Conservation (phyloP, 495 filamentous ascomycete species). For the Neurospora hispaniola region DNA sequence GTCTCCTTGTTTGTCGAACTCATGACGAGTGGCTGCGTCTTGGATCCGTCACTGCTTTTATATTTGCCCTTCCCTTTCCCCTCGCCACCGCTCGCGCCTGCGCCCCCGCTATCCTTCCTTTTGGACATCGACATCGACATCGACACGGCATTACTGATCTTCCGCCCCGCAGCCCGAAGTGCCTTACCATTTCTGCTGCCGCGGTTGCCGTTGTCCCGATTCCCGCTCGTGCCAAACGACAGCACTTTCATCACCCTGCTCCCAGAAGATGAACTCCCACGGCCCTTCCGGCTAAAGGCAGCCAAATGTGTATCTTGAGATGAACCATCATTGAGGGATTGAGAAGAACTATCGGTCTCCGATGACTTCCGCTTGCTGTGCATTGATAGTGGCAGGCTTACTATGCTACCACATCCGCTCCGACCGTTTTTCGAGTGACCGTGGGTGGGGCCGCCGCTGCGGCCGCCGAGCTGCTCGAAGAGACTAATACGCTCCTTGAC, state of each 20-base stretch:
- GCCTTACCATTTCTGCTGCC: background rate
- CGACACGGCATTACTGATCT: background rate
- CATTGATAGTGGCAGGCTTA: background rate
- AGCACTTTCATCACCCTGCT: slow-evolving; percentile 11
- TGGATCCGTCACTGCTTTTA: background rate
- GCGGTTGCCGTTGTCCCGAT: background rate
- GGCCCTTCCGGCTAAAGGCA: background rate
- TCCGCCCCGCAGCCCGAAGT: background rate
- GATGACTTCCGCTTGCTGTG: background rate
- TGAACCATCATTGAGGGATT: background rate
- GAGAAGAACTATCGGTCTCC: background rate
- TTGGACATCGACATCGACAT: background rate
- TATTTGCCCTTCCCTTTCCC: background rate
- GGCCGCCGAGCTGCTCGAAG: slow-evolving; percentile 17
- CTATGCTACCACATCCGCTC: background rate
- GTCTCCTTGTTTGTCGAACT: background rate
- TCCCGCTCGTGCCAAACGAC: background rate
- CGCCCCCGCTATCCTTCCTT: background rate
- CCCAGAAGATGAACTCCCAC: background rate
- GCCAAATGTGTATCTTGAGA: background rate
- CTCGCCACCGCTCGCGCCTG: background rate
- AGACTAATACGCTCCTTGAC: slow-evolving; percentile 24
- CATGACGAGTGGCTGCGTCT: background rate
- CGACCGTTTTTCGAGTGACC: background rate
- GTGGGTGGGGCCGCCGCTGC: background rate